Conservation (phyloP, 371 early-diverging fungal genomes). For the Actinomortierella ambigua region DNA sequence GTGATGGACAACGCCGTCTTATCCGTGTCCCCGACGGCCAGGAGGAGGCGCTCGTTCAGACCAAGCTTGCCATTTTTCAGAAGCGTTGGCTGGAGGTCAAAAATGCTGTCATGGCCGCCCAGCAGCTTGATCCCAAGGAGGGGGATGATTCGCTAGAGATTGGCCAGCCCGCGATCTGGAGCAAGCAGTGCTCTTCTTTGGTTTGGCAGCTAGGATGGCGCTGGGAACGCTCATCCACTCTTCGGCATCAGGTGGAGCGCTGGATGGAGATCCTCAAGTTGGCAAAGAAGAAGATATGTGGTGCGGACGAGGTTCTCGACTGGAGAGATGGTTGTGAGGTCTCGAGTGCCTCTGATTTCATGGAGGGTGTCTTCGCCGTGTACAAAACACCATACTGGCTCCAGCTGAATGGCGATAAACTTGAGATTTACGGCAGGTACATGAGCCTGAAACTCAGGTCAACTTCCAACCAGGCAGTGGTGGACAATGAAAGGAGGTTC, state of each 20-base stretch:
- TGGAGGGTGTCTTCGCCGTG: constrained; percentile 7
- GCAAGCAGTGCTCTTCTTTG: constrained; percentile 2
- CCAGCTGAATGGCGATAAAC: constrained; percentile 8
- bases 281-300: constrained; percentile 17
- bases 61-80: constrained; percentile 12
- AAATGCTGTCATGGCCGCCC: constrained; percentile 16
- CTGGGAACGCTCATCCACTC: constrained; percentile 35
- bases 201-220: constrained; percentile 23
- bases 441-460: constrained; percentile 16
- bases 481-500: not conserved
- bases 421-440: constrained; percentile 6
- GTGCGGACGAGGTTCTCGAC: constrained; percentile 18
- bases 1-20: constrained; percentile 10
- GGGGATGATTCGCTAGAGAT: constrained; percentile 12
- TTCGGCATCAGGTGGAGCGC: constrained; percentile 18
- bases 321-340: constrained; percentile 12
- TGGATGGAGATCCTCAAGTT: constrained; percentile 7
- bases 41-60: constrained; percentile 28
- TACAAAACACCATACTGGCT: constrained; percentile 14
- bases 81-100: constrained; percentile 36
- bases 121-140: constrained; percentile 12
- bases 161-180: constrained; percentile 14
- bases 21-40: constrained; percentile 13
- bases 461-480: constrained; percentile 3
- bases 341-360: not conserved